phyloP scores from a whole-genome alignment of 805 yeast genomes.

The Metschnikowia peoriensis region DNA sequence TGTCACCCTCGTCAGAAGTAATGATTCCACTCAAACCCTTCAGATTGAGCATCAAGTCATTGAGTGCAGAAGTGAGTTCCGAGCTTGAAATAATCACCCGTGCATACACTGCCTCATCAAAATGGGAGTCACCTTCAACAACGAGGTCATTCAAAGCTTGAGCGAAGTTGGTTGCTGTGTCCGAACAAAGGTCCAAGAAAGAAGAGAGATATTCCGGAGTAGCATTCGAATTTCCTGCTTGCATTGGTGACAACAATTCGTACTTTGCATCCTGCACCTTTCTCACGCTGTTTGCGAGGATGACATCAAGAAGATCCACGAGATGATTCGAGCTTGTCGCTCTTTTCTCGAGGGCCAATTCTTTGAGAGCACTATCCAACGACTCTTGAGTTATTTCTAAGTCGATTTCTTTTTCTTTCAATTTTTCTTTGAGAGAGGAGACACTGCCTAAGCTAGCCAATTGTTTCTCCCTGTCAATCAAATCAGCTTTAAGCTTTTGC shows the following conservation, averaged over 20 bases:
- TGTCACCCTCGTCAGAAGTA: conserved; percentile 53
- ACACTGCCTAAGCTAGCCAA: conserved; percentile 25
- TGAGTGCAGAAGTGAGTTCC: conserved; percentile 57
- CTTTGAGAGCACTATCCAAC: conserved; percentile 67
- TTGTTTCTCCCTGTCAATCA: conserved; percentile 28
- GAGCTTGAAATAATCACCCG: conserved; percentile 62
- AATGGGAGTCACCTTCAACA: conserved; percentile 64
- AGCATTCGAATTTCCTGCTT: conserved; percentile 76
- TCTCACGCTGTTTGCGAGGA: conserved; percentile 64
- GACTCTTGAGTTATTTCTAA: conserved; percentile 76
- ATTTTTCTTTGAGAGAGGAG: conserved; percentile 37
- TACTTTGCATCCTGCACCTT: conserved; percentile 70
- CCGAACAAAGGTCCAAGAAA: conserved; percentile 65
- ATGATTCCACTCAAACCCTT: conserved; percentile 66
- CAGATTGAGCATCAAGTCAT: conserved; percentile 62
- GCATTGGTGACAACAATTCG: conserved; percentile 75
- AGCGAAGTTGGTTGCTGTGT: conserved; percentile 76
- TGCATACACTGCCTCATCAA: conserved; percentile 54
- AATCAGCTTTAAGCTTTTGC: conserved; percentile 42
- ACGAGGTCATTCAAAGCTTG: conserved; percentile 69
- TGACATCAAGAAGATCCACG: conserved; percentile 60
- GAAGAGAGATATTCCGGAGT: conserved; percentile 69
- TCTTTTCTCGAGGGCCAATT: conserved; percentile 50
- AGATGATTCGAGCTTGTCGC: conserved; percentile 53
- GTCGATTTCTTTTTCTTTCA: conserved; percentile 73